A percentile compares a stretch with the other conserved stretches of the same genome.
Conservation (phyloP, 495 filamentous ascomycete genomes). For the Lophiotrema nucula region DNA sequence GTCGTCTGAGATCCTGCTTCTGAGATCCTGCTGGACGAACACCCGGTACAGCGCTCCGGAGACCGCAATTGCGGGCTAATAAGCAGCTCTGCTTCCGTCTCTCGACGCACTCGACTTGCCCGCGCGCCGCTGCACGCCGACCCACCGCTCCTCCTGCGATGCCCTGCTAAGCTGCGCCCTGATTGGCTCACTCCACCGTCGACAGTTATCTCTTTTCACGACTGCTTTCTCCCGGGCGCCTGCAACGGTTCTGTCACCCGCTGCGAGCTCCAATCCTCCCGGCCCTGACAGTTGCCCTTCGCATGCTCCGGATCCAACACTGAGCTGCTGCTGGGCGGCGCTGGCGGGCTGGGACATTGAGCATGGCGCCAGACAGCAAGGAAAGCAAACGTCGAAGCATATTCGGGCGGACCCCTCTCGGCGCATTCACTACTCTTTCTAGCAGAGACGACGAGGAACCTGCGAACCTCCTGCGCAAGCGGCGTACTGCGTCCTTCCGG, state of each 20-base stretch:
- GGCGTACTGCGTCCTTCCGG: slow-evolving; percentile 31
- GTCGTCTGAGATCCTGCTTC: no score
- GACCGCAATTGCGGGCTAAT: no score
- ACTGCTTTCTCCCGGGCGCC: background rate
- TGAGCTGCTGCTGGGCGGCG: slow-evolving; percentile 21
- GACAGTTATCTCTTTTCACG: background rate
- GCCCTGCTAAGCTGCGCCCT: background rate
- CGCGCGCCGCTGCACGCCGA: background rate
- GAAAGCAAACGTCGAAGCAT: slow-evolving; percentile 35
- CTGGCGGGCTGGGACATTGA: slow-evolving; percentile 3
- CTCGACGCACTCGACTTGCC: no score
- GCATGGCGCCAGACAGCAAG: slow-evolving; percentile 37
- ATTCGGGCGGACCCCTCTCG: slow-evolving; percentile 28
- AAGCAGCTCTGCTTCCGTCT: no score
- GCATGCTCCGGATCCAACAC: background rate
- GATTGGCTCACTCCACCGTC: slow-evolving; percentile 13
- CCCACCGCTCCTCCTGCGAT: background rate
- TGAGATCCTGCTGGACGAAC: no score
- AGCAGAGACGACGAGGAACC: slow-evolving; percentile 26
- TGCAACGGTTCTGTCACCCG: background rate
- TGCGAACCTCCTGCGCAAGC: slow-evolving; percentile 36
- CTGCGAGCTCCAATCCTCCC: background rate
- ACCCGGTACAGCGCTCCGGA: no score
- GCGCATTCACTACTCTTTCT: slow-evolving; percentile 25
- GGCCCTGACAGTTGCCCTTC: background rate